phyloP scores from a whole-genome alignment of 108 stramenopile species.

The Cyclotella choctawhatcheeana region DNA sequence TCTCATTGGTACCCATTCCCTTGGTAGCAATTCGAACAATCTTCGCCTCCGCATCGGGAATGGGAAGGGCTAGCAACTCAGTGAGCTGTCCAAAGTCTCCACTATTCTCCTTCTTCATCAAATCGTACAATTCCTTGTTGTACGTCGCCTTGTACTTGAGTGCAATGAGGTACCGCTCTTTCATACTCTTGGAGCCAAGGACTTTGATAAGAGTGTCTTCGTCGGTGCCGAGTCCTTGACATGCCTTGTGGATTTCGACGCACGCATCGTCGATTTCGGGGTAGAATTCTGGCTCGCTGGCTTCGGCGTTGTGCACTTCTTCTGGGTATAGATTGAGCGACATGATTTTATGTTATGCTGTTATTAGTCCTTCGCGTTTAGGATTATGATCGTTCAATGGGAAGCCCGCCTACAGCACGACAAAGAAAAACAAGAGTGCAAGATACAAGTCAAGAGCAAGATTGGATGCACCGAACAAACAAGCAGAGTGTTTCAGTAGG shows the following conservation, averaged over 20 bases:
- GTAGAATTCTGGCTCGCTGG: constrained; percentile 14
- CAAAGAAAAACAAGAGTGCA: constrained; percentile 11
- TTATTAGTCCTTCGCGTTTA: background rate
- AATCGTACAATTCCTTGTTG: constrained; percentile 48
- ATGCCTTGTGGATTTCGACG: constrained; percentile 25
- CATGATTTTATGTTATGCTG: constrained; percentile 5
- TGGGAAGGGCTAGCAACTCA: constrained; percentile 55
- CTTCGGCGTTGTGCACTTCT: constrained; percentile 9
- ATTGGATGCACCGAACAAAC: too few species aligned
- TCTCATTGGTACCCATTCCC: constrained; percentile 63
- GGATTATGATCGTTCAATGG: background rate
- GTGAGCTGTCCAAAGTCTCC: constrained; percentile 65
- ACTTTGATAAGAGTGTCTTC: constrained; percentile 57
- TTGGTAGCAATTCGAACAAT: constrained; percentile 69
- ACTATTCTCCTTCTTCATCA: constrained; percentile 70
- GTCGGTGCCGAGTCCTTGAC: constrained; percentile 66
- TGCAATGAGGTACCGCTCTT: constrained; percentile 54
- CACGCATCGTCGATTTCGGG: constrained; percentile 35
- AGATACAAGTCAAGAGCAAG: too few species aligned
- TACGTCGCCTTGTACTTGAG: constrained; percentile 66
- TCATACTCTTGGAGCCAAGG: constrained; percentile 47
- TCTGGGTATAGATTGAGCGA: constrained; percentile 19
- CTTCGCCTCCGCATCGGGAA: constrained; percentile 65
- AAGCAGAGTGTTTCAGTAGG: too few species aligned
- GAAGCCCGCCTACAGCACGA: too few species aligned